Base-by-base conservation (phyloP, 2,329 filamentous ascomycete species). In the Apiospora sp. region DNA sequence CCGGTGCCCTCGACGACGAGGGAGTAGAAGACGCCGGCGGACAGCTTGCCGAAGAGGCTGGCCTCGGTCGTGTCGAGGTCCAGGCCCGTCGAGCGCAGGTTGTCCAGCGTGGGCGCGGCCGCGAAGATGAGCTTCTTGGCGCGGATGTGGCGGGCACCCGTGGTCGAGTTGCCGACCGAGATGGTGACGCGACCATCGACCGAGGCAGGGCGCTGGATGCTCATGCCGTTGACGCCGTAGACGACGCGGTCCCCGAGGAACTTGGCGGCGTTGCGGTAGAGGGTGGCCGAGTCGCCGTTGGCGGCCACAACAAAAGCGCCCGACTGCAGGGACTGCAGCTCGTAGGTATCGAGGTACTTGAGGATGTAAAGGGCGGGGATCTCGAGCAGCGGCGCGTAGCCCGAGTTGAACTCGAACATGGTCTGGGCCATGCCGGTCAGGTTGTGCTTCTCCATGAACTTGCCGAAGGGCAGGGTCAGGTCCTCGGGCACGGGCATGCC, bases 361-460 rank as follows among this genome's bases (percentile, higher is more conserved):
- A 68, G 43, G n/a, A 68, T 68, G 67, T 68, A 68, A 12, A 68
- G 34, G 4, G 67, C 27, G n/a, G 67, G 67, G 27, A 68, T 30
- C 67, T 68, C 67, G 67, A 68, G 67, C 4, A 68, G 67, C 16
- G 41, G 67, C 3, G 44, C 24, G 67, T 30, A 68, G 43, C 67
- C 67, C n/a, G 27, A 10, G 67, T 49, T 68, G 43, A 68, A 46
- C 27, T 68, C 41, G 67, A 46, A 68, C 41, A 68, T 30, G 43
- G 43, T 34, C 16, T 46, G 22, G 41, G 44, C 44, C 7, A 68
- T 43, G 24, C 41, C 67, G 3, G 19, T 46, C 8, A 68, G 44
- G n/a, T 68, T 48, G 43, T 68, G 44, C 67, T 49, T 68, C 27
- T 68, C 44, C 67, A 68, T 48, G 67, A 68, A 68, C 43, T 49